These are phyloP conservation scores for Penicillium roqueforti DNA, from an alignment of 495 filamentous ascomycete species.

Conservation along the genomic window DNA sequence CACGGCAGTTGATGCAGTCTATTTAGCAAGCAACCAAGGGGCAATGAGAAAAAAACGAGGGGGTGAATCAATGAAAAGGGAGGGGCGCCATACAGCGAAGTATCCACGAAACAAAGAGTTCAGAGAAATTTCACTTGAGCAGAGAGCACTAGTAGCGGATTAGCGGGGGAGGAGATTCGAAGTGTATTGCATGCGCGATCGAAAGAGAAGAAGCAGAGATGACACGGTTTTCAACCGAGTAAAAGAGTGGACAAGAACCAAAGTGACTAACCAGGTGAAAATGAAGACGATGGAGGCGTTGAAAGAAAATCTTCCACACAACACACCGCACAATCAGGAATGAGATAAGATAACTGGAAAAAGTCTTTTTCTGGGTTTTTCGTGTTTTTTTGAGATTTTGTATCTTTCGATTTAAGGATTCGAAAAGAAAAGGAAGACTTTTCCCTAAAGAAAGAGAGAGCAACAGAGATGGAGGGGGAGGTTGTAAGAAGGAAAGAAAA, in stretches of 20 bases:
- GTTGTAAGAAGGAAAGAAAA: constrained; percentile 28
- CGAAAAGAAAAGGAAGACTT: constrained; percentile 32
- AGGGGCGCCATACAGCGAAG: constrained; percentile 10
- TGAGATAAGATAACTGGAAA: constrained; percentile 32
- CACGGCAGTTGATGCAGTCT: constrained; percentile 17
- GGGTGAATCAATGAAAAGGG: constrained; percentile 7
- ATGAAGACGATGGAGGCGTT: constrained; percentile 22
- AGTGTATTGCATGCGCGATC: neutral
- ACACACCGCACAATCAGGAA: constrained; percentile 39
- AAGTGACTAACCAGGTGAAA: constrained; percentile 24
- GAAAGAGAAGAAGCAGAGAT: neutral
- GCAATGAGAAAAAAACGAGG: constrained; percentile 7
- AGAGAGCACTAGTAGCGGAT: constrained; percentile 6
- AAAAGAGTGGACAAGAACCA: neutral
- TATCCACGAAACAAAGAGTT: constrained; percentile 20
- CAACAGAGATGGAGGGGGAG: constrained; percentile 30
- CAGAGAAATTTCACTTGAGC: constrained; percentile 13
- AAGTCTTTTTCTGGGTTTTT: constrained; percentile 33
- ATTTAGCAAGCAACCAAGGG: constrained; percentile 6
- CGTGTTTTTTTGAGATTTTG: constrained; percentile 42
- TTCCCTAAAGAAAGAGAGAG: constrained; percentile 36
- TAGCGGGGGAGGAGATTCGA: neutral
- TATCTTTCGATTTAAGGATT: constrained; percentile 43
- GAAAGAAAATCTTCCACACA: constrained; percentile 35
- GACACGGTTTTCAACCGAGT: neutral